Base-by-base conservation (phyloP, 371 early-diverging fungal species). In the Rhizopus microsporus region DNA sequence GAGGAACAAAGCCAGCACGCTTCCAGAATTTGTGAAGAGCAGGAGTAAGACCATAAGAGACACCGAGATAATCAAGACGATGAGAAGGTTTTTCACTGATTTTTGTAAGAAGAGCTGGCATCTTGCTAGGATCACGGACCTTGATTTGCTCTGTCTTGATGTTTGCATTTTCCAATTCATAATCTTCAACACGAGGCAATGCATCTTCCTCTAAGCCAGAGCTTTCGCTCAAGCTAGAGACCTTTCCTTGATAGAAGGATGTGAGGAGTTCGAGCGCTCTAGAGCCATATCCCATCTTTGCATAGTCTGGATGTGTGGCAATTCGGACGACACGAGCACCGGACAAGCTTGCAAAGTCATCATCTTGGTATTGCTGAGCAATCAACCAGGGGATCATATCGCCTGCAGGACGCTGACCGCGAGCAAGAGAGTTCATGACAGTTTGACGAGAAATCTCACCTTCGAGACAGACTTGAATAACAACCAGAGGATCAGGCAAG, bases 301-400 rank as follows among this genome's bases (percentile, higher is more conserved):
- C 82, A 68, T 96, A 98, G 59, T 97, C 97, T 5, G 99, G 99
- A 73, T 98, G 98, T 1, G 99, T 97, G 33, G 99, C 99, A 61
- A 99, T 97, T 57, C 99, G 93, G n/a, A 99, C 98, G n/a, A 99
- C 88, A 57, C 99, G 90, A 12, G 97, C 94, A 35, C 99, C 99
- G 1, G 91, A 90, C 37, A 95, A 79, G 29, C 89, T 78, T 3
- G 97, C 95, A 78, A 99, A 97, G 64, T 95, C 97, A 58, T 93
- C 92, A 73, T 98, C 97, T 78, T 95, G 95, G 85, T 92, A 98
- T 73, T 96, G 93, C 65, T 97, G 96, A 13, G 95, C 83, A 40
- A 99, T 80, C 44, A 96, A 80, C 99, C 99, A 99, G 0, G 99
- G 99, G 65, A 99, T 98, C 78, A 99, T 81, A 69, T 99, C 99